Conservation (phyloP, 441 rosid species). For the Populus hybrid region DNA sequence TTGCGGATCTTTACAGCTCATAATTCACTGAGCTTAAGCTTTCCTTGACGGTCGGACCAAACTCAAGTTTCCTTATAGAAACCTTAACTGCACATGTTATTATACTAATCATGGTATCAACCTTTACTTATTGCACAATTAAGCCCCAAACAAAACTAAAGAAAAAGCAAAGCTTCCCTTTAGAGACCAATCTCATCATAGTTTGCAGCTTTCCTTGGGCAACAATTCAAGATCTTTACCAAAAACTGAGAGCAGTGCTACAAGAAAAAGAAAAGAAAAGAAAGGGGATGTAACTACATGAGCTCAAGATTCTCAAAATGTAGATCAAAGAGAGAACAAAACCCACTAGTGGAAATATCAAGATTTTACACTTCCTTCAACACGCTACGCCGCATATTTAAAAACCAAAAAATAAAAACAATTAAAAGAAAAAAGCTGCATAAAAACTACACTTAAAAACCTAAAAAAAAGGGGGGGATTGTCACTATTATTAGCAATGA, state of each 20-base stretch:
- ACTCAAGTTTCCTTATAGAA: not conserved
- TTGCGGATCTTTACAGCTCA: constrained; percentile 28
- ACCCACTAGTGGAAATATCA: constrained; percentile 3
- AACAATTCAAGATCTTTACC: not conserved
- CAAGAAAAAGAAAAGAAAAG: not conserved
- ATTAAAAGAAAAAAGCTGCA: not conserved
- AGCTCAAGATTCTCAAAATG: constrained; percentile 1
- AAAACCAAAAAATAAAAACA: constrained; percentile 5
- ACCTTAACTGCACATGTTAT: not conserved
- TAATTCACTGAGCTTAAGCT: not conserved
- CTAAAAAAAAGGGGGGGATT: not conserved
- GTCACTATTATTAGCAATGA: constrained; percentile 46
- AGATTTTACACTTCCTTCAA: constrained; percentile 38
- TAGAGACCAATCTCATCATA: not conserved
- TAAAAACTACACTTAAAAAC: not conserved
- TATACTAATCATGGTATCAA: not conserved
- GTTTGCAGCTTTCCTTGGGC: not conserved
- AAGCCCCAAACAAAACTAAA: constrained; percentile 8
- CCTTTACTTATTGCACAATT: constrained; percentile 33
- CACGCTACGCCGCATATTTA: constrained; percentile 14
- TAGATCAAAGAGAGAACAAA: constrained; percentile 4
- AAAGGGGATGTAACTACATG: not conserved
- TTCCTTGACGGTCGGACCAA: constrained; percentile 14
- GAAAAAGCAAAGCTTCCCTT: not conserved
- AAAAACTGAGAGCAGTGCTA: not conserved